These are phyloP conservation scores for Amaranthus tricolor DNA, from an alignment of 179 eudicot species.

Conservation along the genomic window DNA sequence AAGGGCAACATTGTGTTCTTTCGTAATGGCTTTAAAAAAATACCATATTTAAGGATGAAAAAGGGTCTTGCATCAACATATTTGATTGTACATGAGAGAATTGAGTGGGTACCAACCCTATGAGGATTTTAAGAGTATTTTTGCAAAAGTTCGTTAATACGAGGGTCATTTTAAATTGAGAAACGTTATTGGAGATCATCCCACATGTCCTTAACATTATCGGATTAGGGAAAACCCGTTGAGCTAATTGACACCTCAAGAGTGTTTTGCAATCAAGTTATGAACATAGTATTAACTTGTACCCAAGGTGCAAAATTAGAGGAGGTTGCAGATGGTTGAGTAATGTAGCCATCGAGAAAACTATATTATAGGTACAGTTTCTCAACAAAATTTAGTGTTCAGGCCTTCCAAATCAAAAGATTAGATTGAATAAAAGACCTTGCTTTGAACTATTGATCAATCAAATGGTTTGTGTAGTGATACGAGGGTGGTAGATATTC, in stretches of 20 bases:
- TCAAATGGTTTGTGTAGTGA: too few relatives aligned
- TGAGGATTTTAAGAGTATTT: not conserved
- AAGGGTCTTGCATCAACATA: not conserved
- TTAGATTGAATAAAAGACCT: too few relatives aligned
- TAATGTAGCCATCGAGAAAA: not conserved
- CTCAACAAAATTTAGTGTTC: too few relatives aligned
- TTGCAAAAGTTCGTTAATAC: not conserved
- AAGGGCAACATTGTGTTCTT: not conserved
- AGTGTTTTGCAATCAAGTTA: too few relatives aligned
- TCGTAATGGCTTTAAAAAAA: not conserved
- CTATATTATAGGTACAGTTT: too few relatives aligned
- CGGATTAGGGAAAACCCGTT: not conserved
- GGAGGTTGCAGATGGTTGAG: not conserved
- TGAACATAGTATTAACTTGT: not conserved
- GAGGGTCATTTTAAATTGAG: not conserved
- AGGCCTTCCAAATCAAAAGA: too few relatives aligned
- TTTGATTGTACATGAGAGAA: not conserved
- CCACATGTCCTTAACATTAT: not conserved
- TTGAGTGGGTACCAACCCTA: not conserved
- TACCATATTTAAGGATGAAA: not conserved
- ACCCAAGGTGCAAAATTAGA: not conserved
- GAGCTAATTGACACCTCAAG: not conserved
- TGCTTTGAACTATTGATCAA: too few relatives aligned
- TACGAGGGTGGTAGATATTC: too few relatives aligned
- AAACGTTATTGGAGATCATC: not conserved